Base-by-base conservation (phyloP, 306 rosid genomes). In the Prunus mira region DNA sequence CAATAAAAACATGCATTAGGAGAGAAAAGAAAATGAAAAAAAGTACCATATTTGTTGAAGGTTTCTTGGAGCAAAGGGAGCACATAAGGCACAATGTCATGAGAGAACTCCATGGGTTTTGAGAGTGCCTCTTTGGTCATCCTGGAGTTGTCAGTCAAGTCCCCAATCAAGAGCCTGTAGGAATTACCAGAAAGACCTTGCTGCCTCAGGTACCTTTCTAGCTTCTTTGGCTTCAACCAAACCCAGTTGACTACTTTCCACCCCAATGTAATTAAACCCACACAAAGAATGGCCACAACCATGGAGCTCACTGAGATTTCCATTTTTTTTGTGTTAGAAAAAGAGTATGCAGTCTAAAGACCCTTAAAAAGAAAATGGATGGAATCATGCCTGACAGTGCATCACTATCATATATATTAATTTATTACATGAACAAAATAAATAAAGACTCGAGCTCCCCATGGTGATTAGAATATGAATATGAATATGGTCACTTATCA, bases 221-320 rank as follows among this genome's bases (percentile, higher is more conserved):
- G n/a, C 65, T 68, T 45, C 38, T 47, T 80, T 1, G 83, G 83
- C 58, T 25, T 60, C 51, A 80, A 22, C 83, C 79, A 80, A 24
- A 80, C 54, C 83, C 83, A 80, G 65, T 67, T 73, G 41, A 80
- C 10, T 18, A 57, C 52, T 47, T 52, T 80, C 71, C 83, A 76
- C 9, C 56, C 83, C 14, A 63, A 54, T n/a, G 54, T 14, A 32
- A 67, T 27, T 13, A 76, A 9, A 32, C 22, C 41, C 14, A n/a
- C 64, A 11, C 64, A 57, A 24, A 57, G 30, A 20, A 57, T 22
- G 32, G 64, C 22, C 3, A 57, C 2, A 24, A 57, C 64, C 64
- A 57, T 20, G 64, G 64, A 57, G 30, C 8, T n/a, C 17, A 3
- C 7, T 57, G 64, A 22, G 30, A 20, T 12, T 10, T 57, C 64